Conservation (phyloP, 2,329 filamentous ascomycete genomes). For the Coniella lustricola region DNA sequence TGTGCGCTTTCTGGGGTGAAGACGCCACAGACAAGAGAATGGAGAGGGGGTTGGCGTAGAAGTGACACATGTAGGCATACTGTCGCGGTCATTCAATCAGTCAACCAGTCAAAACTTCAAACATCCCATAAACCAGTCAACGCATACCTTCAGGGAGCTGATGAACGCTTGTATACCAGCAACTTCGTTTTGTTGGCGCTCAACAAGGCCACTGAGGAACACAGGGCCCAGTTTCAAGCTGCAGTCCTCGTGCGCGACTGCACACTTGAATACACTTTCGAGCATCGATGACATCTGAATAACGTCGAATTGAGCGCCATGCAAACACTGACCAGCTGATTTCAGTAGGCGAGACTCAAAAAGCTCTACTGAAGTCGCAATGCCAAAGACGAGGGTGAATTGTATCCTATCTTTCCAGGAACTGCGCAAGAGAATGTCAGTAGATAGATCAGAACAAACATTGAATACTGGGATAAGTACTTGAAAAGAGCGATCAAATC, state of each 20-base stretch:
- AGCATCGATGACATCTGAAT: constrained; percentile 65
- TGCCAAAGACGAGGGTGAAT: constrained; percentile 69
- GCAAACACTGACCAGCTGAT: constrained; percentile 57
- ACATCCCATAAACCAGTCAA: background rate
- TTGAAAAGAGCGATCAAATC: constrained; percentile 64
- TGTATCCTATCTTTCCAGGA: constrained; percentile 69
- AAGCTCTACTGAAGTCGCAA: constrained; percentile 75
- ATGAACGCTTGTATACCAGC: constrained; percentile 68
- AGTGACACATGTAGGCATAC: constrained; percentile 83
- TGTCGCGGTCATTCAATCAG: constrained; percentile 28
- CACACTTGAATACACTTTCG: constrained; percentile 62
- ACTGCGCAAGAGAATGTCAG: constrained; percentile 28
- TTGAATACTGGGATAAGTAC: constrained; percentile 35
- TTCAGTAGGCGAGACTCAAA: constrained; percentile 69
- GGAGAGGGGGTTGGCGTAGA: constrained; percentile 70
- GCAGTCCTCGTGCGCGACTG: constrained; percentile 51
- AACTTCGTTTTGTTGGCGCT: constrained; percentile 69
- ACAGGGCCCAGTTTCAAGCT: constrained; percentile 56
- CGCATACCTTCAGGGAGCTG: constrained; percentile 57
- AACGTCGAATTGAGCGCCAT: constrained; percentile 70
- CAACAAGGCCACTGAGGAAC: constrained; percentile 56
- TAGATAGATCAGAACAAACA: background rate
- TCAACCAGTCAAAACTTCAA: background rate
- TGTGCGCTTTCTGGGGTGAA: constrained; percentile 50
- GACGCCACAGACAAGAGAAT: constrained; percentile 43